Base-by-base conservation (phyloP, 768 basidiomycete genomes). In the Lactarius sp. region DNA sequence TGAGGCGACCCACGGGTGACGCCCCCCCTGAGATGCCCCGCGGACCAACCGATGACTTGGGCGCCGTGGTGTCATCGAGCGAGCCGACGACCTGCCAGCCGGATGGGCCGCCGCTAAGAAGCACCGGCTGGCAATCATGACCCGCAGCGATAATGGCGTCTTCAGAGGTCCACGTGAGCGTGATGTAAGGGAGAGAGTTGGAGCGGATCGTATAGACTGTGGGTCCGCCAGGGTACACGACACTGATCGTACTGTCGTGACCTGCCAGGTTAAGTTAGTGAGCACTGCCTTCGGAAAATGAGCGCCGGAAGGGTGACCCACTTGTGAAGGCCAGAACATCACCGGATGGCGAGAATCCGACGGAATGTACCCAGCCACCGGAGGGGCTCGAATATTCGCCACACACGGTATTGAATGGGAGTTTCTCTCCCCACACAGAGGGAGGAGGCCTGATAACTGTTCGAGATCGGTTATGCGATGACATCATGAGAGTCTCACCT, bases 331-430 rank as follows among this genome's bases (percentile, higher is more conserved):
- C 97, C 60, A 99, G 81, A 0, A 83, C 82, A 69, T 98, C 90
- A n/a, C 97, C 97, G 9, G 91, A 92, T 4, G 96, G 97, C 27
- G 96, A 98, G 78, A 99, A 99, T 1, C 87, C 90, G 53, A 98
- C 92, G 20, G 89, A 80, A 69, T 98, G 97, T 1, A 99, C 94
- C 97, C 97, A 99, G 12, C 97, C 97, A 46, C 97, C 97, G 47
- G 87, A 83, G 0, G 92, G 87, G 70, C 88, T 92, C 42, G 80
- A 73, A 73, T 90, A 99, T 74, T 98, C 97, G 52, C 94, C 97
- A 67, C 95, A 98, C 64, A 99, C 80, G 1, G 97, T 98, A 73
- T 95, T 96, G 81, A 98, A 98, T 0, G 97, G 97, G 0, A 99
- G 80, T 70, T 94, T 94, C 62, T 94, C 93, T n/a, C 97, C 97